Evolutionary conservation across 2,329 filamentous ascomycete species (phyloP).

Genomic region (Reticulascus tulasneorum): DNA sequence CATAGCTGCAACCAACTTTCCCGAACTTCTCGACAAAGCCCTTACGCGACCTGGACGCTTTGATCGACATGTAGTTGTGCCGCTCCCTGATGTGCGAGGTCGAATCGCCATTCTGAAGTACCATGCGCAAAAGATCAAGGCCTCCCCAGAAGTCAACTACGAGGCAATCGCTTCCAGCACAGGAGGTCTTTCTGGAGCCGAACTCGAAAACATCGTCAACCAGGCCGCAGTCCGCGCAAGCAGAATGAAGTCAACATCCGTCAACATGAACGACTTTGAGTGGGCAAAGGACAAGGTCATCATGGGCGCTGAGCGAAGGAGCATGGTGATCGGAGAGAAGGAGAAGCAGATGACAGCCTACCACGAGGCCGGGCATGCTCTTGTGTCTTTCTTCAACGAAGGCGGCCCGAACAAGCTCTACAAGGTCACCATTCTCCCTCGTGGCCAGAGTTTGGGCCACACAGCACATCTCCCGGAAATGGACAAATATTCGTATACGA

Average conservation of each 20-base stretch:
- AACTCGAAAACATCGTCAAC: slow-evolving; percentile 95
- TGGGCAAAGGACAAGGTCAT: slow-evolving; percentile 98
- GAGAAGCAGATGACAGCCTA: slow-evolving; percentile 96
- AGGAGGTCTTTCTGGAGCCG: slow-evolving; percentile 88
- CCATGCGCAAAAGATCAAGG: slow-evolving; percentile 87
- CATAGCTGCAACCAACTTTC: slow-evolving; percentile 93
- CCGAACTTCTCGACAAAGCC: slow-evolving; percentile 89
- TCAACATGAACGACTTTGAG: slow-evolving; percentile 78
- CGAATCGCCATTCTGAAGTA: slow-evolving; percentile 91
- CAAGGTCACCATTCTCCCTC: slow-evolving; percentile 95
- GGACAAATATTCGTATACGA: slow-evolving; percentile 87
- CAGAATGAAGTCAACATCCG: slow-evolving; percentile 71
- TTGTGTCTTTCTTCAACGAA: slow-evolving; percentile 78
- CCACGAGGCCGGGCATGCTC: slow-evolving; percentile 91
- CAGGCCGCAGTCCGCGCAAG: slow-evolving; percentile 94
- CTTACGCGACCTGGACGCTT: slow-evolving; percentile 96
- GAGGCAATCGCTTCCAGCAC: slow-evolving; percentile 82
- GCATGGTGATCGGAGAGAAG: slow-evolving; percentile 84
- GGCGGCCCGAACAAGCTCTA: slow-evolving; percentile 75
- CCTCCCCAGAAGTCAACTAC: slow-evolving; percentile 75
- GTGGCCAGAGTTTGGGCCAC: slow-evolving; percentile 80
- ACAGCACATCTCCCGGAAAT: slow-evolving; percentile 86
- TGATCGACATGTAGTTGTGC: slow-evolving; percentile 85
- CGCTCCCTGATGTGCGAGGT: slow-evolving; percentile 87
- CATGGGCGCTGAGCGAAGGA: slow-evolving; percentile 91